Evolutionary conservation across 2,329 filamentous ascomycete genomes (phyloP).

Genomic region (Alternaria infectoria): DNA sequence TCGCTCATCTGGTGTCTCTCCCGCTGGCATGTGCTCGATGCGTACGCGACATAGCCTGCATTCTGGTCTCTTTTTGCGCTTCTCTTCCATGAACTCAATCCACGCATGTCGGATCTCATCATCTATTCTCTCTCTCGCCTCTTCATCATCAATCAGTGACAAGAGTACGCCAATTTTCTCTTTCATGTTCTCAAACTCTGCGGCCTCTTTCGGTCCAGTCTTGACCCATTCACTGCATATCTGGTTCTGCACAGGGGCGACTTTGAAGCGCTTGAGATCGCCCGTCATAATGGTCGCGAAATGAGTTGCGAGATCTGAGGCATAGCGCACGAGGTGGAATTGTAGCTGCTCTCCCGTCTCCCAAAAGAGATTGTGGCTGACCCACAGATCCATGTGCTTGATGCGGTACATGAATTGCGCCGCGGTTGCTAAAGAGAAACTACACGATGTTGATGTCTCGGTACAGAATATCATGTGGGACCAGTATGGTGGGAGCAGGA

Average conservation of each 20-base stretch:
- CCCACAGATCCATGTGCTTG: slow-evolving; percentile 1
- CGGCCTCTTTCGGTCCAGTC: neutral
- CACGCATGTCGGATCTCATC: slow-evolving; percentile 4
- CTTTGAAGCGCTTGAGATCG: slow-evolving; percentile 4
- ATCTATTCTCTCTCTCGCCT: neutral
- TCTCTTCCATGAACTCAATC: slow-evolving; percentile 6
- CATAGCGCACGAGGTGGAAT: neutral
- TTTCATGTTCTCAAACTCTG: slow-evolving; percentile 3
- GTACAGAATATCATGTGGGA: slow-evolving; percentile 4
- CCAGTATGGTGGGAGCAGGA: slow-evolving; percentile 19
- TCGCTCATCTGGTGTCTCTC: slow-evolving; percentile 1
- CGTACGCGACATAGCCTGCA: slow-evolving; percentile 12
- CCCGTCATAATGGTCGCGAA: slow-evolving; percentile 2
- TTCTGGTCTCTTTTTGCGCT: slow-evolving; percentile 7
- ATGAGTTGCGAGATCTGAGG: slow-evolving; percentile 2
- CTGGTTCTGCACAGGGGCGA: neutral
- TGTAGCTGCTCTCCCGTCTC: neutral
- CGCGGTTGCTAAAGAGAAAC: slow-evolving; percentile 11
- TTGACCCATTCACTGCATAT: slow-evolving; percentile 5
- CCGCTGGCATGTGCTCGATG: slow-evolving; percentile 3
- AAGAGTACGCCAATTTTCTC: slow-evolving; percentile 1
- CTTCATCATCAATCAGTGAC: neutral
- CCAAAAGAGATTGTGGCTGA: slow-evolving; percentile 1
- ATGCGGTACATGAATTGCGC: slow-evolving; percentile 5
- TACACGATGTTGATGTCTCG: slow-evolving; percentile 6